phyloP scores from a whole-genome alignment of 139 green algal genomes.

The Ettlia oleoabundans region DNA sequence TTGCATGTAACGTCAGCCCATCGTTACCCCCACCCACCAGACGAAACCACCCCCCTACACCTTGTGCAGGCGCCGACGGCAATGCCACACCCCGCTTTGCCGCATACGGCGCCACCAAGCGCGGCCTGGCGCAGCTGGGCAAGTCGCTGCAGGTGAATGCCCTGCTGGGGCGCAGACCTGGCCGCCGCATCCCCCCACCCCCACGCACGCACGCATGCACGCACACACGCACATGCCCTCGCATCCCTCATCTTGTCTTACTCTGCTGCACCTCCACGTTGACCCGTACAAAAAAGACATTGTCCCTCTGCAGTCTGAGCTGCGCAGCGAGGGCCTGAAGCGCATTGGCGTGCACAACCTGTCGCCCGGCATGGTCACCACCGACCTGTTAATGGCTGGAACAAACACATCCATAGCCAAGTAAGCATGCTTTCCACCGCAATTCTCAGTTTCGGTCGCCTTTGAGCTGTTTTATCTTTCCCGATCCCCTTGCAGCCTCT shows the following conservation, averaged over 20 bases:
- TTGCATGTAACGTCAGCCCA: too few relatives aligned
- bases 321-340: constrained; percentile 28
- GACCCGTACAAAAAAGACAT: too few relatives aligned
- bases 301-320: constrained; percentile 22
- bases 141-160: constrained; percentile 62
- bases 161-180: not conserved
- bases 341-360: constrained; percentile 89
- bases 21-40: not conserved
- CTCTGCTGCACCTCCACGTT: too few relatives aligned
- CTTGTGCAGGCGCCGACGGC: constrained; percentile 70
- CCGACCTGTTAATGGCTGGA: constrained; percentile 92
- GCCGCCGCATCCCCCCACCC: not conserved
- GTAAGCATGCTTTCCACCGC: constrained; percentile 40
- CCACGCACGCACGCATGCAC: too few relatives aligned
- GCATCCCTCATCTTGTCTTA: not conserved
- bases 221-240: too few relatives aligned
- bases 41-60: not conserved
- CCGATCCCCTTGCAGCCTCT: not conserved
- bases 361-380: constrained; percentile 93
- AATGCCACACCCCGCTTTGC: constrained; percentile 87
- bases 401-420: constrained; percentile 73
- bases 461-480: too few relatives aligned
- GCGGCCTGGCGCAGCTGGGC: constrained; percentile 84
- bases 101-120: constrained; percentile 95
- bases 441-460: too few relatives aligned